Conservation (phyloP, 1,139 yeast species). For the Meyerozyma athensensis region DNA sequence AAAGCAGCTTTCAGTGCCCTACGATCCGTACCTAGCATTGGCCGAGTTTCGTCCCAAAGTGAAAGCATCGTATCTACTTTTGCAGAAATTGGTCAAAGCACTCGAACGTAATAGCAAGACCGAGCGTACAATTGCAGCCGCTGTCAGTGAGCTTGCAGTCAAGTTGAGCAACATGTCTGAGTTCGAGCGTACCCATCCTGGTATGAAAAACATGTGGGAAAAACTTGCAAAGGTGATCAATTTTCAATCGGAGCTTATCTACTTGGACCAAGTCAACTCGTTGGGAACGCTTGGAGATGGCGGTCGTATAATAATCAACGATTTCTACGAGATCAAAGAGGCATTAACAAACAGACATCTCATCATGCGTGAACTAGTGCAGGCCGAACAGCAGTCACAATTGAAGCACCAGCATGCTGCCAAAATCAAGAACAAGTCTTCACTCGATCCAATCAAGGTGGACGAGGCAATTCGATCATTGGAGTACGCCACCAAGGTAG, state of each 20-base stretch:
- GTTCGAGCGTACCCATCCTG: conserved; percentile 48
- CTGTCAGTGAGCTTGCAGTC: conserved; percentile 62
- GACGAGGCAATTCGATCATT: conserved; percentile 83
- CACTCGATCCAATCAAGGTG: conserved; percentile 80
- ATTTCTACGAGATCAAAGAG: conserved; percentile 86
- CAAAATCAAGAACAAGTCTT: conserved; percentile 66
- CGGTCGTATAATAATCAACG: conserved; percentile 57
- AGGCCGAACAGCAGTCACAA: conserved; percentile 72
- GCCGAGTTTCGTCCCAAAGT: conserved; percentile 84
- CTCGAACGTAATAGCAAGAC: conserved; percentile 52
- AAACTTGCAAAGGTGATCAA: conserved; percentile 66
- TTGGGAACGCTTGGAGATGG: conserved; percentile 79
- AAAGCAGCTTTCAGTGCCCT: conserved; percentile 88
- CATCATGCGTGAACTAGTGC: conserved; percentile 79
- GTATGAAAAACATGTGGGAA: conserved; percentile 81
- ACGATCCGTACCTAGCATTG: conserved; percentile 76
- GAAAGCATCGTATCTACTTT: conserved; percentile 64
- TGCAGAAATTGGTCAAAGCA: conserved; percentile 53
- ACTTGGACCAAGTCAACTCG: conserved; percentile 69
- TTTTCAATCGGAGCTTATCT: conserved; percentile 70
- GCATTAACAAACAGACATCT: conserved; percentile 89
- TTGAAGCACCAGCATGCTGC: conserved; percentile 70
- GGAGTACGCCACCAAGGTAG: conserved; percentile 76
- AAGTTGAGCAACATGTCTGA: conserved; percentile 46
- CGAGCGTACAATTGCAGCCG: conserved; percentile 53